These are phyloP conservation scores for Coemansia sp. DNA, from an alignment of 192 early-diverging fungal species.

Conservation along the genomic window DNA sequence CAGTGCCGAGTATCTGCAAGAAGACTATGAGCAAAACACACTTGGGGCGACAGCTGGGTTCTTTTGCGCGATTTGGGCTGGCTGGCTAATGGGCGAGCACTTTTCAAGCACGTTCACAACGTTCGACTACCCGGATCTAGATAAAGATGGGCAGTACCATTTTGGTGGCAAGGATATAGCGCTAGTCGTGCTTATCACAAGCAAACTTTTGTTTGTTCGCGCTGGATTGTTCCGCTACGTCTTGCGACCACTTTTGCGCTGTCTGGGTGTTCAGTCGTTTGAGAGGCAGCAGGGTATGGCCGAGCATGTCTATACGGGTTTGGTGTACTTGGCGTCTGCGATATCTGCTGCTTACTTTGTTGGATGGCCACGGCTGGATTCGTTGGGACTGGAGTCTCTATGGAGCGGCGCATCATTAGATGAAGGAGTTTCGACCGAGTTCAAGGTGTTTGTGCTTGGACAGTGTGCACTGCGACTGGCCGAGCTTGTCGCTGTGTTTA, in stretches of 20 bases:
- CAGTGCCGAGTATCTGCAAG: conserved; percentile 24
- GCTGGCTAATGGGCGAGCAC: conserved; percentile 27
- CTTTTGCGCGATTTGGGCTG: conserved; percentile 45
- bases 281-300: conserved; percentile 7
- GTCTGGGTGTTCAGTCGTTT: conserved; percentile 7
- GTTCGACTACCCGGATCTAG: conserved; percentile 11
- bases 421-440: neutral
- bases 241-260: conserved; percentile 16
- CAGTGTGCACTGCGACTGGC: conserved; percentile 15
- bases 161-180: conserved; percentile 26
- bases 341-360: neutral
- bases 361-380: neutral
- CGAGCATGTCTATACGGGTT: neutral
- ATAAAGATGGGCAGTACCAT: conserved; percentile 7
- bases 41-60: conserved; percentile 35
- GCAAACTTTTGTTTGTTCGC: conserved; percentile 34
- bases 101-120: conserved; percentile 18
- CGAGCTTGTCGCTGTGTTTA: neutral
- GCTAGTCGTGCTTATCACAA: conserved; percentile 11
- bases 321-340: neutral
- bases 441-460: conserved; percentile 13
- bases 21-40: conserved; percentile 34
- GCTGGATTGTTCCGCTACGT: conserved; percentile 21
- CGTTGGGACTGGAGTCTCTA: neutral
- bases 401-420: neutral